Evolutionary conservation across 2,329 filamentous ascomycete species (phyloP).

Genomic region (Colletotrichum tropicicola): DNA sequence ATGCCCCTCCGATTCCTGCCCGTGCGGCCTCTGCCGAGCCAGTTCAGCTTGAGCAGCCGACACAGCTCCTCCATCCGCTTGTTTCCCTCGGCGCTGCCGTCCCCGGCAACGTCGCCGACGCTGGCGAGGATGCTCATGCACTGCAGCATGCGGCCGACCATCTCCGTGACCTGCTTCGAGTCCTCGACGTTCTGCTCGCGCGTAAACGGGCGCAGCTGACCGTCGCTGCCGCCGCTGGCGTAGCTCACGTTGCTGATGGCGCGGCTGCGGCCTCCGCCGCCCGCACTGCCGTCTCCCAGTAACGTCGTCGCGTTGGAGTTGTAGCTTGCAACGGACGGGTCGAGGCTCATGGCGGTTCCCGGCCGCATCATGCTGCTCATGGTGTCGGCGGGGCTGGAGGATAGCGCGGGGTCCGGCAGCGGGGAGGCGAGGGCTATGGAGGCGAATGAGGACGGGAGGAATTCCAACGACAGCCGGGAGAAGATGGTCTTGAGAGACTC

Average conservation of each 20-base stretch:
- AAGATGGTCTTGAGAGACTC: conserved; percentile 90
- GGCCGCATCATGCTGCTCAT: conserved; percentile 61
- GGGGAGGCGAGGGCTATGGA: conserved; percentile 64
- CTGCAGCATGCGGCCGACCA: conserved; percentile 94
- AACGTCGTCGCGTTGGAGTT: conserved; percentile 83
- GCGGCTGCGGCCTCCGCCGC: conserved; percentile 70
- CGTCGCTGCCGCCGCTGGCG: conserved; percentile 59
- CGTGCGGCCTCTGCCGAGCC: conserved; percentile 89
- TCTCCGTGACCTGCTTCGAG: conserved; percentile 87
- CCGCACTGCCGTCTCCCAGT: conserved; percentile 71
- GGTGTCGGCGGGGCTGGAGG: conserved; percentile 55
- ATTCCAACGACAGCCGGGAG: conserved; percentile 87
- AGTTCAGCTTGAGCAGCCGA: conserved; percentile 93
- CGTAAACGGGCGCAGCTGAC: conserved; percentile 60
- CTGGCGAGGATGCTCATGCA: conserved; percentile 91
- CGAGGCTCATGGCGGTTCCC: conserved; percentile 78
- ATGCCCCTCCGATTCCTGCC: conserved; percentile 90
- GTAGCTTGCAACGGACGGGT: conserved; percentile 79
- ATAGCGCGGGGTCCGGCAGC: conserved; percentile 55
- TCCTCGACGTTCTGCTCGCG: conserved; percentile 71
- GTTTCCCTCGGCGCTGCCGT: conserved; percentile 76
- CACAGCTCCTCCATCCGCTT: conserved; percentile 84
- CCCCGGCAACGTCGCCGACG: conserved; percentile 50
- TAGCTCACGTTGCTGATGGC: conserved; percentile 87
- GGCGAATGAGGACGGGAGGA: conserved; percentile 63